Conservation (phyloP, 2,329 filamentous ascomycete genomes). For the Penicillium sclerotigenum region DNA sequence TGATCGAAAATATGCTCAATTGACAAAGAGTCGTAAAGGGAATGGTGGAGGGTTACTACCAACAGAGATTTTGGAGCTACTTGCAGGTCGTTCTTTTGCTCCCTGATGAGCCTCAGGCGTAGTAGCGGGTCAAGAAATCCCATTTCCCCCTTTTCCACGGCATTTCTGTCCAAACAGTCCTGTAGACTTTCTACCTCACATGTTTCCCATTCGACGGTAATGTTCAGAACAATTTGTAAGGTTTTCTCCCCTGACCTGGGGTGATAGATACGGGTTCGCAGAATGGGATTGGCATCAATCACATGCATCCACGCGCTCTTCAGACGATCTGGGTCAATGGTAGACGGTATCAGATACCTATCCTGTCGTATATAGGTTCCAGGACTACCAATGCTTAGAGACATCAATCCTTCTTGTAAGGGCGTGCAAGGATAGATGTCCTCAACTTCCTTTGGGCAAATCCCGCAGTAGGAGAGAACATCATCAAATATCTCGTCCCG, state of each 20-base stretch:
- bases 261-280: constrained; percentile 5
- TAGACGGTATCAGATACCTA: neutral
- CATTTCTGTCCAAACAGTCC: neutral
- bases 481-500: neutral
- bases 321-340: neutral
- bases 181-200: neutral
- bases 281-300: neutral
- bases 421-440: neutral
- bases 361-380: neutral
- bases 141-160: neutral
- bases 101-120: neutral
- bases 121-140: neutral
- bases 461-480: too few species aligned
- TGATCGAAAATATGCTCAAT: neutral
- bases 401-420: constrained; percentile 1
- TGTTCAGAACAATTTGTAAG: neutral
- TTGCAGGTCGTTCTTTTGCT: neutral
- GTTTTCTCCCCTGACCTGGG: neutral
- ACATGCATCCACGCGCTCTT: neutral
- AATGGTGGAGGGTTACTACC: neutral
- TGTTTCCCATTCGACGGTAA: neutral
- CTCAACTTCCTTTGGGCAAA: neutral
- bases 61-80: neutral
- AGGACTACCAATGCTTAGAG: neutral
- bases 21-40: neutral